Percentiles rank a stretch among this genome's conserved stretches.
Conservation (phyloP, 495 filamentous ascomycete species). For the Aspergillus olivimuriae region DNA sequence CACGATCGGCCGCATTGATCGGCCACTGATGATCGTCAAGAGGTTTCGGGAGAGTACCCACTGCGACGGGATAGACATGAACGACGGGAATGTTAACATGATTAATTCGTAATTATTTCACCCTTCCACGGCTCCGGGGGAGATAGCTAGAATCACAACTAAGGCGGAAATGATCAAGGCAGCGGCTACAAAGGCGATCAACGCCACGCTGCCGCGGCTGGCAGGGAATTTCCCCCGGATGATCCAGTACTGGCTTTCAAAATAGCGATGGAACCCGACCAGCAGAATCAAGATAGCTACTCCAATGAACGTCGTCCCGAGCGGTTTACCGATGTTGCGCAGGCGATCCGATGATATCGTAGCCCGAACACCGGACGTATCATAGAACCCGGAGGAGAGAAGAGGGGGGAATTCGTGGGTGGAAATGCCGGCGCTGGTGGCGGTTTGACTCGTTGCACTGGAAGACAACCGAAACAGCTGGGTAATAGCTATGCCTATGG, state of each 20-base stretch:
- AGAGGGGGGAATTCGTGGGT: slow-evolving; percentile 14
- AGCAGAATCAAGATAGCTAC: slow-evolving; percentile 82
- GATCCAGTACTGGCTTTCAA: slow-evolving; percentile 73
- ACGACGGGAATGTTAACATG: not conserved
- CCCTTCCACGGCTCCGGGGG: slow-evolving; percentile 45
- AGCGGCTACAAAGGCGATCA: slow-evolving; percentile 65
- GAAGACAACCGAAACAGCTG: slow-evolving; percentile 88
- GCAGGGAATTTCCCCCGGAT: slow-evolving; percentile 91
- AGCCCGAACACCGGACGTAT: slow-evolving; percentile 8
- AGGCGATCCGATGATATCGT: slow-evolving; percentile 38
- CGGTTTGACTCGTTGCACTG: slow-evolving; percentile 36
- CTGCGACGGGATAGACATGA: too few species aligned
- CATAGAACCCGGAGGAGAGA: slow-evolving; percentile 17
- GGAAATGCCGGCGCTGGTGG: slow-evolving; percentile 1
- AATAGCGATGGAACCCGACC: slow-evolving; percentile 70
- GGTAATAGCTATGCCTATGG: slow-evolving; percentile 92
- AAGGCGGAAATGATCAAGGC: slow-evolving; percentile 66
- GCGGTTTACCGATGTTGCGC: slow-evolving; percentile 78
- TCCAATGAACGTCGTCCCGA: slow-evolving; percentile 86
- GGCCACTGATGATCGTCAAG: too few species aligned
- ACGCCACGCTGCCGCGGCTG: slow-evolving; percentile 75
- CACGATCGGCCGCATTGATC: too few species aligned
- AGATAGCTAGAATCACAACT: slow-evolving; percentile 63
- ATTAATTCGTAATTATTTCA: not conserved
- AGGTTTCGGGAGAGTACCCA: too few species aligned